Base-by-base conservation (phyloP, 768 basidiomycete species). In the Pleurotus salmoneostramineus region DNA sequence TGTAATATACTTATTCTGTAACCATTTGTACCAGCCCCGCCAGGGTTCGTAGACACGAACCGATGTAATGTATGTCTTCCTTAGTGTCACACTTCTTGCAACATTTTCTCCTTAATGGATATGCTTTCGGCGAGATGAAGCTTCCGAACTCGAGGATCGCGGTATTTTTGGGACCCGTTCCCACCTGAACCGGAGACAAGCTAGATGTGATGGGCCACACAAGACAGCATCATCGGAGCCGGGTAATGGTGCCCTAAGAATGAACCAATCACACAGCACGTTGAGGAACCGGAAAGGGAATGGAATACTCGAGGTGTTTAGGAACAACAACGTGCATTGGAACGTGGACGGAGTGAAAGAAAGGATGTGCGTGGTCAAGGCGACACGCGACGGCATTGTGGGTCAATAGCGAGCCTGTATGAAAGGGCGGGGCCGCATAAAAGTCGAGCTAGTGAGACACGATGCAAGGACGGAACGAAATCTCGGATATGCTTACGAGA, bases 1-100 rank as follows among this genome's bases (percentile, higher is more conserved):
- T 55, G 52, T 55, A 44, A 21, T 32, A 55, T 55, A 55, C 37
- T 40, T 32, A 31, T 21, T 43, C 40, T 55, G 37, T 43, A 14
- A 27, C 14, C 36, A 17, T 54, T 21, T 44, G 52, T 40, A 55
- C 27, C 40, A 17, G 5, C 34, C 35, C 15, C n/a, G 12, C 7
- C 50, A 5, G 34, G 34, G 21, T 27, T 27, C 27, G 15, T 43
- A 50, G 7, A 14, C 27, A 55, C 37, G 36, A 51, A n/a, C 15
- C 50, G 34, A 51, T 37, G 35, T 54, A 54, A 10, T 54, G 8
- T 42, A 27, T 8, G 5, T 8, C 6, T 49, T 49, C 7, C 7
- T 47, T 27, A 47, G 34, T 36, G n/a, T 36, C 31, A 36, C 17
- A n/a, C 44, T 17, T 10, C 12, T 45, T 6, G 40, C 44, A 45